Evolutionary conservation across 1,284 basidiomycete species (phyloP).

Genomic region (Leccinum ponderosum): DNA sequence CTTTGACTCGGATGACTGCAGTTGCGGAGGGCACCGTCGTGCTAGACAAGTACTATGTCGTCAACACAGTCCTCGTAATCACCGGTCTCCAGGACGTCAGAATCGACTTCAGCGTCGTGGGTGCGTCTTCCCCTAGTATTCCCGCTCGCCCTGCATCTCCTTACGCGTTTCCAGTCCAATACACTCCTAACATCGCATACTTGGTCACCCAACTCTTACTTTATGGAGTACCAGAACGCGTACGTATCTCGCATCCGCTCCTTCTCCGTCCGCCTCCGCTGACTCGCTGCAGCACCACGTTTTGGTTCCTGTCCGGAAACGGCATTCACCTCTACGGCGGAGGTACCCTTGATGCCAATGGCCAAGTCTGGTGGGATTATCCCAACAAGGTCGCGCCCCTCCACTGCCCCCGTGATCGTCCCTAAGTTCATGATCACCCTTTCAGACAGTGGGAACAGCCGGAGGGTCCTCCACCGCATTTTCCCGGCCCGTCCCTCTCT

Average conservation of each 20-base stretch:
- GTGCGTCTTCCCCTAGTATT: neutral
- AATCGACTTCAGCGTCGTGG: neutral
- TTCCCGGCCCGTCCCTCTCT: conserved; percentile 48
- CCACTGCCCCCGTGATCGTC: conserved; percentile 1
- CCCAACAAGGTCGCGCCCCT: conserved; percentile 14
- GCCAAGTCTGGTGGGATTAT: conserved; percentile 42
- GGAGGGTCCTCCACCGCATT: conserved; percentile 36
- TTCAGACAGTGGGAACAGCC: conserved; percentile 19
- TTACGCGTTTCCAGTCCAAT: neutral
- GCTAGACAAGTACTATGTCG: conserved; percentile 39
- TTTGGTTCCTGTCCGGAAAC: conserved; percentile 48
- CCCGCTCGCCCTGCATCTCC: neutral
- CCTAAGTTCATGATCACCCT: conserved; percentile 11
- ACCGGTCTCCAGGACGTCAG: neutral
- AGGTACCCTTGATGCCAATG: conserved; percentile 42
- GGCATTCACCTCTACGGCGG: conserved; percentile 46
- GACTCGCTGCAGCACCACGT: conserved; percentile 39
- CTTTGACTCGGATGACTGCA: neutral
- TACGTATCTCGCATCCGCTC: conserved; percentile 15
- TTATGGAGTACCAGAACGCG: conserved; percentile 43
- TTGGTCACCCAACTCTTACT: conserved; percentile 45
- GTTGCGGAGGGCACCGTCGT: conserved; percentile 27
- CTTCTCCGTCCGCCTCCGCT: neutral
- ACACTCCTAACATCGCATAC: conserved; percentile 45
- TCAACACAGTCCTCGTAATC: conserved; percentile 13